These are phyloP conservation scores for Calocera viscosa DNA, from an alignment of 768 basidiomycete genomes.

Conservation along the genomic window DNA sequence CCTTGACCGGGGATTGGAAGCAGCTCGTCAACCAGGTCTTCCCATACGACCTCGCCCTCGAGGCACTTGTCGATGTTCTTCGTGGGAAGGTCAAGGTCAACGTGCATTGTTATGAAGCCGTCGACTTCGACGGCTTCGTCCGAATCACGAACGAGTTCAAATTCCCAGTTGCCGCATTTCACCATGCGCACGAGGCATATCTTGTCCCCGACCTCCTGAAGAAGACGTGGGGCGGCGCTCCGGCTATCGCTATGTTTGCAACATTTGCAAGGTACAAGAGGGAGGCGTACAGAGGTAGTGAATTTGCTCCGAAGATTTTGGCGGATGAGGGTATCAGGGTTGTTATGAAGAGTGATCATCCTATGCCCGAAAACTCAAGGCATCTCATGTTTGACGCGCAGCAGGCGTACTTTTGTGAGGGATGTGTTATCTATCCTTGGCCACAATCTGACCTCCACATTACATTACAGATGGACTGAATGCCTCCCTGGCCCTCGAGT, in stretches of 20 bases:
- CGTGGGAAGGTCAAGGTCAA: constrained; percentile 18
- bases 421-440: background rate
- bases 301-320: constrained; percentile 29
- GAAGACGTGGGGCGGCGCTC: constrained; percentile 26
- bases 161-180: constrained; percentile 22
- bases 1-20: background rate
- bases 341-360: constrained; percentile 1
- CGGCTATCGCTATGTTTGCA: constrained; percentile 30
- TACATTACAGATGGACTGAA: constrained; percentile 9
- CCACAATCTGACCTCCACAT: background rate
- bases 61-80: constrained; percentile 19
- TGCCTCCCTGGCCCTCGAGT: constrained; percentile 16
- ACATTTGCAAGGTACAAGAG: constrained; percentile 27
- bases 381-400: constrained; percentile 25
- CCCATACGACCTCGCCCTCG: constrained; percentile 23
- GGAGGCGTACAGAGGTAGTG: constrained; percentile 28
- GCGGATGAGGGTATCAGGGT: constrained; percentile 21
- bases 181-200: constrained; percentile 30
- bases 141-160: constrained; percentile 30
- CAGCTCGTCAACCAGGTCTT: constrained; percentile 30
- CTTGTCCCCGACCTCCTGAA: constrained; percentile 30
- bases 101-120: constrained; percentile 17
- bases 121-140: constrained; percentile 14
- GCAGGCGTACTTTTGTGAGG: constrained; percentile 19
- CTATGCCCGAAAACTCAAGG: background rate